Base-by-base conservation (phyloP, 2,329 filamentous ascomycete genomes). In the Hypoxylon sp. region DNA sequence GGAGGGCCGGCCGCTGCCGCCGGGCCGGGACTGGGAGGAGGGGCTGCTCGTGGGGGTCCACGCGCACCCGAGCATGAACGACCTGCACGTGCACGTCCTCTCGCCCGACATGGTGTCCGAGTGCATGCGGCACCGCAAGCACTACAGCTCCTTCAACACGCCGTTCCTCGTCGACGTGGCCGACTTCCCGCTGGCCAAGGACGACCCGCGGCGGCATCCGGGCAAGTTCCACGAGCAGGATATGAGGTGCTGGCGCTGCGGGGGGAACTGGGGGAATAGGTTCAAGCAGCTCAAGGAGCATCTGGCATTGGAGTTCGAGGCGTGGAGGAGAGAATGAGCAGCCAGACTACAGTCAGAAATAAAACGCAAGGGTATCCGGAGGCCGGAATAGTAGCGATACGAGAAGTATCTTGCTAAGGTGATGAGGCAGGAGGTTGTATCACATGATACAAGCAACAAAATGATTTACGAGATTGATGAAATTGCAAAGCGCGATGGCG, bases 141-240 rank as follows among this genome's bases (percentile, higher is more conserved):
- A 98, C 79, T 98, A 97, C 79, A 92, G 95, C 74, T 95, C 91
- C 67, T 98, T 98, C 78, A 88, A 87, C 30, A 96, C 94, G 54
- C 85, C 86, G 3, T 99, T 98, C 75, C 86, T 99, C 20, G 86
- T 98, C 11, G 82, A 85, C 15, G 73, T 98, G 24, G 88, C 88
- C 20, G 91, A 94, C 62, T 94, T 97, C 51, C 94, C 95, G 4
- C 79, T 98, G 28, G 81, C 83, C 0, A 65, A 80, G 24, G 85
- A 89, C 56, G 92, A 96, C 75, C 76, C 79, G 47, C 80, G 92
- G 62, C 82, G 89, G 67, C 74, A 87, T 58, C 84, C 87, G 0
- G 81, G 79, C 0, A 78, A 77, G 17, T 93, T 90, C 77, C 77
- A 93, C 65, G 79, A 83, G 34, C 77, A 79, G 62, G 89, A 93